Percentiles rank a stretch among this genome's conserved stretches.
phyloP scores from a whole-genome alignment of 768 basidiomycete genomes.

The Butyriboletus loyo region DNA sequence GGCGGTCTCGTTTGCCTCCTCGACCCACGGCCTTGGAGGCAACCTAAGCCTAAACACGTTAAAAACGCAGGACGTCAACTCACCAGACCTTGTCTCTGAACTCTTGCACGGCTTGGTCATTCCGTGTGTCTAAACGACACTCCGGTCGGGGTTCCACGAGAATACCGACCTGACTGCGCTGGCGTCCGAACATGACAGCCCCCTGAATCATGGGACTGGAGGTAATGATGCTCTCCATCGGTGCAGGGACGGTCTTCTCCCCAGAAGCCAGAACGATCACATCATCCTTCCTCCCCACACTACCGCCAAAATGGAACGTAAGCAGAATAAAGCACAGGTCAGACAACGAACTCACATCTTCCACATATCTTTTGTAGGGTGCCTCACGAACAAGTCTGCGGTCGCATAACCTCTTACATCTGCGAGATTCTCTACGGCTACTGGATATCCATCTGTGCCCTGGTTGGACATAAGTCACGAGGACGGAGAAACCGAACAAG shows the following conservation, averaged over 20 bases:
- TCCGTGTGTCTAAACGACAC: slow-evolving; percentile 4
- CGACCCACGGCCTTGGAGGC: slow-evolving; percentile 33
- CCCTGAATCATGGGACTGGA: slow-evolving; percentile 19
- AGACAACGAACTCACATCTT: slow-evolving; percentile 4
- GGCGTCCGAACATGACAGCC: slow-evolving; percentile 31
- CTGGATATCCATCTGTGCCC: not conserved
- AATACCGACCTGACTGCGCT: slow-evolving; percentile 28
- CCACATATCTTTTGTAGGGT: slow-evolving; percentile 38
- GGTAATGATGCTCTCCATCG: slow-evolving; percentile 24
- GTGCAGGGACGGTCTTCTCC: slow-evolving; percentile 33
- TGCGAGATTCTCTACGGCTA: slow-evolving; percentile 30
- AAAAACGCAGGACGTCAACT: not conserved
- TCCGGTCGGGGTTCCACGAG: slow-evolving; percentile 27
- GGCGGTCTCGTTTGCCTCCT: slow-evolving; percentile 38
- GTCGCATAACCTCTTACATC: slow-evolving; percentile 37
- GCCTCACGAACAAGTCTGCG: slow-evolving; percentile 41
- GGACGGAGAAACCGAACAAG: not conserved
- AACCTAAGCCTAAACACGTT: not conserved
- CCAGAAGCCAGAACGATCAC: slow-evolving; percentile 30
- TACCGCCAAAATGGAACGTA: slow-evolving; percentile 5
- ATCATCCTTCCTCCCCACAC: slow-evolving; percentile 37
- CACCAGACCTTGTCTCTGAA: slow-evolving; percentile 26
- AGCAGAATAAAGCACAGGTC: not conserved
- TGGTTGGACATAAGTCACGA: not conserved
- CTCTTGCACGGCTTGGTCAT: slow-evolving; percentile 2